Percentiles rank a stretch among this genome's conserved stretches.
Conservation (phyloP, 225 moss, liverwort and hornwort genomes). For the Sphagnum contortum region DNA sequence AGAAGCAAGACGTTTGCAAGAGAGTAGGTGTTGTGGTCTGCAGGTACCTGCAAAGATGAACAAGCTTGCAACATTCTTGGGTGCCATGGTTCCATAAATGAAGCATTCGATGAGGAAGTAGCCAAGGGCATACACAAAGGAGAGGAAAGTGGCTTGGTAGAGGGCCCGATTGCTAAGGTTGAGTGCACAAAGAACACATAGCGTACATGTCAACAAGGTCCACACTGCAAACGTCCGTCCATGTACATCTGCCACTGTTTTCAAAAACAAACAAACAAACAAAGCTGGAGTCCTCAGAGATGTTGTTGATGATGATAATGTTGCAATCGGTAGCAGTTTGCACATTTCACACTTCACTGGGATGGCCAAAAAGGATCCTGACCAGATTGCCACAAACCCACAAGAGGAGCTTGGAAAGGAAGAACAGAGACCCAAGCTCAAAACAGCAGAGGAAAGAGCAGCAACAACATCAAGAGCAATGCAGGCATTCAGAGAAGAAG, state of each 20-base stretch:
- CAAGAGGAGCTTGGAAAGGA: background rate
- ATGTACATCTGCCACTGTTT: conserved; percentile 81
- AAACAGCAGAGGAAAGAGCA: background rate
- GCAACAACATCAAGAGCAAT: background rate
- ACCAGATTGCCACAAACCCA: no score
- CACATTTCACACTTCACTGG: background rate
- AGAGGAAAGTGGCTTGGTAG: conserved; percentile 63
- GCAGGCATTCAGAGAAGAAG: background rate
- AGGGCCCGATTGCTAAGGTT: conserved; percentile 62
- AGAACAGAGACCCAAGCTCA: background rate
- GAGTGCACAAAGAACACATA: conserved; percentile 61
- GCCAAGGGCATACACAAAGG: conserved; percentile 69
- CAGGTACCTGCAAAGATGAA: conserved; percentile 64
- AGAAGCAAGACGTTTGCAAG: no score
- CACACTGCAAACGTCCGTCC: conserved; percentile 95
- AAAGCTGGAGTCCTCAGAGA: background rate
- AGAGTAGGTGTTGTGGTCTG: no score
- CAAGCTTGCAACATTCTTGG: conserved; percentile 39
- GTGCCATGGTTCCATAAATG: conserved; percentile 66
- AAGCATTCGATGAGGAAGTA: conserved; percentile 71
- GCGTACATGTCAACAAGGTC: conserved; percentile 86
- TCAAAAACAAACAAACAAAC: conserved; percentile 2
- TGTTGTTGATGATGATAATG: no score
- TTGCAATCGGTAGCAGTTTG: background rate
- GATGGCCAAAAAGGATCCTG: background rate